Conservation (phyloP, 2,329 filamentous ascomycete species). For the Microsporum canis region DNA sequence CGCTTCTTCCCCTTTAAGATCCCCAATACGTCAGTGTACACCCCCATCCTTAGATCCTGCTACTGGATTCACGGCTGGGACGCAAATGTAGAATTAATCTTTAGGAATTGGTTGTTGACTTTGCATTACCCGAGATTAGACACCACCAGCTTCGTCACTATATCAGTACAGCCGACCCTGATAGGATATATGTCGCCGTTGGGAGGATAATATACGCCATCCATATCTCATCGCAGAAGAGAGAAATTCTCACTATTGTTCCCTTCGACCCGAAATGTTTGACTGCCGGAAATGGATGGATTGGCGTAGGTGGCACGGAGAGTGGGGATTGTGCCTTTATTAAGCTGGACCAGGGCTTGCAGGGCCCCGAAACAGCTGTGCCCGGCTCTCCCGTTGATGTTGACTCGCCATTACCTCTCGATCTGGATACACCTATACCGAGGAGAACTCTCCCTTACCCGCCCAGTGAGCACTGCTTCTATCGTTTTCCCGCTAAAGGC, state of each 20-base stretch:
- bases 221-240: slow-evolving; percentile 57
- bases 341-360: slow-evolving; percentile 26
- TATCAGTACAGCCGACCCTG: slow-evolving; percentile 65
- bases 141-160: slow-evolving; percentile 61
- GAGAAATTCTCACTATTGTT: slow-evolving; percentile 60
- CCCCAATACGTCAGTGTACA: slow-evolving; percentile 47
- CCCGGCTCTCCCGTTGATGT: slow-evolving; percentile 33
- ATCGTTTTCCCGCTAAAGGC: background rate
- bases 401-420: slow-evolving; percentile 47
- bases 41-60: slow-evolving; percentile 11
- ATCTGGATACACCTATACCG: slow-evolving; percentile 25
- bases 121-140: slow-evolving; percentile 15
- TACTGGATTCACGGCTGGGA: background rate
- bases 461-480: slow-evolving; percentile 14
- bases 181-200: slow-evolving; percentile 75
- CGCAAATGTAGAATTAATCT: background rate
- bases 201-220: slow-evolving; percentile 63
- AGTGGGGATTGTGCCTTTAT: slow-evolving; percentile 79
- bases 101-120: background rate
- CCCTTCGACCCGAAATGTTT: slow-evolving; percentile 71
- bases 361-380: background rate
- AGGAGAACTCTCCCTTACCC: slow-evolving; percentile 19
- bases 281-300: slow-evolving; percentile 73
- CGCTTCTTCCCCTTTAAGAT: slow-evolving; percentile 59
- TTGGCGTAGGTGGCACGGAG: slow-evolving; percentile 76